Conservation (phyloP, 495 filamentous ascomycete genomes). For the Trichoderma gamsii region DNA sequence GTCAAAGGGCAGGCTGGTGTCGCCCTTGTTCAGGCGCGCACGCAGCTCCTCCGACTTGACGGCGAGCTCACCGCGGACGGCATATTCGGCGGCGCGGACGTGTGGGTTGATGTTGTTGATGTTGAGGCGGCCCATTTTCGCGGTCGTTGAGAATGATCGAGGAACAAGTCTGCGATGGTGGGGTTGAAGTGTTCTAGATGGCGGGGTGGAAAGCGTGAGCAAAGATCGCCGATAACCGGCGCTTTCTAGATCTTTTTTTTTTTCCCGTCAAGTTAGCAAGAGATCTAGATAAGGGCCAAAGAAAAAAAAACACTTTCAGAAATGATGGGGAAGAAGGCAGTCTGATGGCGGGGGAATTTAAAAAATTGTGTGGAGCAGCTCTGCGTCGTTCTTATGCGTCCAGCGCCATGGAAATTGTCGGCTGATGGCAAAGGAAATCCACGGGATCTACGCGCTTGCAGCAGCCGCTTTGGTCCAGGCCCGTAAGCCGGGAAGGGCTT, state of each 20-base stretch:
- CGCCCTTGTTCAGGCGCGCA: constrained; percentile 49
- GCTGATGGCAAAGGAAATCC: constrained; percentile 1
- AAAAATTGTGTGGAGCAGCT: not conserved
- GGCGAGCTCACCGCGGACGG: constrained; percentile 91
- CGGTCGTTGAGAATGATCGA: constrained; percentile 17
- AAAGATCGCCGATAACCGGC: constrained; percentile 3
- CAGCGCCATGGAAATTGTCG: constrained; percentile 3
- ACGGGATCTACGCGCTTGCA: constrained; percentile 3
- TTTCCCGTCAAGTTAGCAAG: not conserved
- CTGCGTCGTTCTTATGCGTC: not conserved
- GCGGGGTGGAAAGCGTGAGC: constrained; percentile 30
- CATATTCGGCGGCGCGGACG: constrained; percentile 81
- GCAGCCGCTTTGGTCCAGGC: not conserved
- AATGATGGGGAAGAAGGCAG: not conserved
- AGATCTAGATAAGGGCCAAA: not conserved
- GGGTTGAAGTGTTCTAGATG: constrained; percentile 31
- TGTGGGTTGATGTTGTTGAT: constrained; percentile 88
- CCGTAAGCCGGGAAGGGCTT: not conserved
- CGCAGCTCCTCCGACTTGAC: constrained; percentile 85
- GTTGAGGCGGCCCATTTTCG: constrained; percentile 53
- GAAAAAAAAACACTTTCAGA: not conserved
- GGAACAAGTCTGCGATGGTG: constrained; percentile 28
- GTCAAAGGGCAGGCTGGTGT: constrained; percentile 72
- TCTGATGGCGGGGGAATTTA: not conserved
- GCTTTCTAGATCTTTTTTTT: constrained; percentile 1